Percentiles rank a stretch among this genome's conserved stretches.
phyloP scores from a whole-genome alignment of 192 early-diverging fungal genomes.

The Chytriomyces sp. region DNA sequence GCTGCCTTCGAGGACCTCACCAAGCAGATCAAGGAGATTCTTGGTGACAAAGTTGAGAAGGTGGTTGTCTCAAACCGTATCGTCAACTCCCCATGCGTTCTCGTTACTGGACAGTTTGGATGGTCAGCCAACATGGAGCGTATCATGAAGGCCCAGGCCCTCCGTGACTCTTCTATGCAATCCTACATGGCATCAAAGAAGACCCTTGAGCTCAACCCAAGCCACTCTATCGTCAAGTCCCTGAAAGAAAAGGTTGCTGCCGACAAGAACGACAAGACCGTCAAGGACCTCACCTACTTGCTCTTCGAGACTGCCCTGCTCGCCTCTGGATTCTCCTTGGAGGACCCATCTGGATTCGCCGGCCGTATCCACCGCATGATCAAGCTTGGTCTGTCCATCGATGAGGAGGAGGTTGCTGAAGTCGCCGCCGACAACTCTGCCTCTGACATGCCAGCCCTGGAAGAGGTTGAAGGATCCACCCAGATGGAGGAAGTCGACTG shows the following conservation, averaged over 20 bases:
- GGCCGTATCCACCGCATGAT: slow-evolving; percentile 99
- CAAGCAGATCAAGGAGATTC: slow-evolving; percentile 95
- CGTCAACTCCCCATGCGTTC: slow-evolving; percentile 95
- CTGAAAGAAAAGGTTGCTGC: slow-evolving; percentile 90
- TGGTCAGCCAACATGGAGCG: slow-evolving; percentile 99
- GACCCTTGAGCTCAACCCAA: slow-evolving; percentile 97
- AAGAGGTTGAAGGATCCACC: slow-evolving; percentile 58
- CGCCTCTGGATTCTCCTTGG: slow-evolving; percentile 95
- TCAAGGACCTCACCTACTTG: slow-evolving; percentile 93
- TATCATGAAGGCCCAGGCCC: slow-evolving; percentile 99
- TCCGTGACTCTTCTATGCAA: slow-evolving; percentile 98
- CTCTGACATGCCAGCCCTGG: slow-evolving; percentile 65
- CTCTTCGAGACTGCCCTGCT: slow-evolving; percentile 95
- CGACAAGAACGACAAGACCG: slow-evolving; percentile 98
- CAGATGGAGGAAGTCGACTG: slow-evolving; percentile 72
- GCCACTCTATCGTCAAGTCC: slow-evolving; percentile 92
- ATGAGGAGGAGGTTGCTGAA: slow-evolving; percentile 70
- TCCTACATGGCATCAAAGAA: slow-evolving; percentile 99
- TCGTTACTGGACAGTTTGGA: slow-evolving; percentile 98
- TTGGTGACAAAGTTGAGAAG: slow-evolving; percentile 98
- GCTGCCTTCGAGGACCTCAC: slow-evolving; percentile 90
- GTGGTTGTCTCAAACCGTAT: slow-evolving; percentile 95
- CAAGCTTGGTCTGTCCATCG: slow-evolving; percentile 95
- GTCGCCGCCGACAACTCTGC: slow-evolving; percentile 43
- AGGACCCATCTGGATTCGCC: slow-evolving; percentile 92